These are phyloP conservation scores for Clohesyomyces aquaticus DNA, from an alignment of 495 filamentous ascomycete genomes.

Conservation along the genomic window DNA sequence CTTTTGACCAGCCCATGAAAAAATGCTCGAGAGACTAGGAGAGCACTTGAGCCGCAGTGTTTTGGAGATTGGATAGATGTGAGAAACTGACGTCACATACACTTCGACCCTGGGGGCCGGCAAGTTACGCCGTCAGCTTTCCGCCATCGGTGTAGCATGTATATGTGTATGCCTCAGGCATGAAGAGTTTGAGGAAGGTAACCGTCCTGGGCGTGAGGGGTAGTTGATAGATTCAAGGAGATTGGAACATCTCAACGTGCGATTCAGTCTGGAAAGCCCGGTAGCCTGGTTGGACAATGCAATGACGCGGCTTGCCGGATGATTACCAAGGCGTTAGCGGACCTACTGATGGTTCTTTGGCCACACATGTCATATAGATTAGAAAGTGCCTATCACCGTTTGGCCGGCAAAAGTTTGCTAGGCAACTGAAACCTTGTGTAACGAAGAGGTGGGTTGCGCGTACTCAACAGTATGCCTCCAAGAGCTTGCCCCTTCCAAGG, in stretches of 20 bases:
- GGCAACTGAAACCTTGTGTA: slow-evolving; percentile 24
- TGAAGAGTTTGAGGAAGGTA: too few species aligned
- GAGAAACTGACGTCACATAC: too few species aligned
- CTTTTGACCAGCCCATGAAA: too few species aligned
- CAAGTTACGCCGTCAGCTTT: too few species aligned
- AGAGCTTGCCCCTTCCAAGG: background rate
- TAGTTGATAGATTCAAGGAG: too few species aligned
- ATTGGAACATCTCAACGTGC: too few species aligned
- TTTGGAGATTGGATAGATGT: too few species aligned
- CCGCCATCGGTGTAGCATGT: too few species aligned
- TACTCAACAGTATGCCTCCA: background rate
- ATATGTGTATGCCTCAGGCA: too few species aligned
- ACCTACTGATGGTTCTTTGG: background rate
- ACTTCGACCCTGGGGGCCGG: too few species aligned
- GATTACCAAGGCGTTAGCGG: slow-evolving; percentile 17
- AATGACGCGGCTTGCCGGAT: slow-evolving; percentile 1
- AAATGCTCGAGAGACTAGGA: too few species aligned
- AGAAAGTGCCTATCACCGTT: background rate
- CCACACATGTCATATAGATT: slow-evolving; percentile 16
- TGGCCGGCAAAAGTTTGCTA: background rate
- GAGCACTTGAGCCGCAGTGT: too few species aligned
- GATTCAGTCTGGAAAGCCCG: background rate
- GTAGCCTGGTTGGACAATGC: slow-evolving; percentile 14
- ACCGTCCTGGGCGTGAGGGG: background rate
- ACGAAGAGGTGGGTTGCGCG: background rate